phyloP scores from a whole-genome alignment of 768 basidiomycete genomes.

The Boletus sensibilis region DNA sequence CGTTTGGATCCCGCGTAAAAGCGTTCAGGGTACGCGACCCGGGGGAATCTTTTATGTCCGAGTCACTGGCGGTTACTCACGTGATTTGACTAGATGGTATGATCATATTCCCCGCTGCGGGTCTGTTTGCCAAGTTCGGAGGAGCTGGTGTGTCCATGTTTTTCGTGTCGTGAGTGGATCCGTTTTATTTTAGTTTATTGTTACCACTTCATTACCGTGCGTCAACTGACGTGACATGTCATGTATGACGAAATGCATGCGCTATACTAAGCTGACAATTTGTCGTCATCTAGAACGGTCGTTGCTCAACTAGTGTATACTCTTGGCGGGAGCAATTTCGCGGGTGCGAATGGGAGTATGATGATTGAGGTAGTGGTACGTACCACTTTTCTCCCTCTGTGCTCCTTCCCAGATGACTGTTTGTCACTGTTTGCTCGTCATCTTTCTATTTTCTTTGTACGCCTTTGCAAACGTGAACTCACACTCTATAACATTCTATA shows the following conservation, averaged over 20 bases:
- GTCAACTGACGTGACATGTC: not conserved
- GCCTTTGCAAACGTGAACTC: not conserved
- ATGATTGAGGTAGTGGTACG: conserved; percentile 97
- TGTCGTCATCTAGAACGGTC: conserved; percentile 48
- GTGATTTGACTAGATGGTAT: conserved; percentile 66
- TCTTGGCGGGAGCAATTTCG: conserved; percentile 84
- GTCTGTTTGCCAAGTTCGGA: conserved; percentile 78
- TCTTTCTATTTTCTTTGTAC: not conserved
- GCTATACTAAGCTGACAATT: not conserved
- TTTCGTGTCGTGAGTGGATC: conserved; percentile 66
- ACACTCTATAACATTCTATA: conserved; percentile 25
- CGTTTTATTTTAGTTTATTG: not conserved
- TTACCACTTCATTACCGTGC: conserved; percentile 4
- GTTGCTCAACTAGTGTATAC: conserved; percentile 84
- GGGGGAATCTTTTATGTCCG: not conserved
- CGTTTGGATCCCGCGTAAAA: conserved; percentile 8
- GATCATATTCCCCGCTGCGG: conserved; percentile 89
- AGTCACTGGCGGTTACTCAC: conserved; percentile 1
- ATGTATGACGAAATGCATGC: not conserved
- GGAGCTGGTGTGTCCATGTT: conserved; percentile 95
- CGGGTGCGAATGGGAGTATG: conserved; percentile 90
- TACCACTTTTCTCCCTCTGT: conserved; percentile 17
- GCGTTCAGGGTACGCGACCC: not conserved
- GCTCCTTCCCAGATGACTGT: not conserved
- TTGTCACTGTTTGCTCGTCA: not conserved